Evolutionary conservation across 176 grass and related monocot genomes (phyloP), one percentile per base, ranked within the genome.

Genomic region (Eragrostis curvula): DNA sequence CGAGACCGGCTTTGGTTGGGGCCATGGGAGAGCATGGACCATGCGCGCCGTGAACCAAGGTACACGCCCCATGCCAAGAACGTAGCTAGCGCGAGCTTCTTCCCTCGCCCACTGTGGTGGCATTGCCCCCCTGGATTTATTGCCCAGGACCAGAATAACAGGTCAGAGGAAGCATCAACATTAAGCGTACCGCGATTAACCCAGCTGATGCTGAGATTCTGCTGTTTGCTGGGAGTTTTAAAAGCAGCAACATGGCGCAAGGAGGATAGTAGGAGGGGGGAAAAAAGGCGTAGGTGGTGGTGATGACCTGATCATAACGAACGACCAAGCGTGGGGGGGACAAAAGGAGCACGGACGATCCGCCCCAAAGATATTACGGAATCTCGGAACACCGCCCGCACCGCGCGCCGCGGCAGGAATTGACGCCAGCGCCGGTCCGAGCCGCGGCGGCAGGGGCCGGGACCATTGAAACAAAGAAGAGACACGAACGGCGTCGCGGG

Each of bases 311-410:
- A 88, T 84, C 75, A 67, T 47, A 52, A 51, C 73, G 72, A 73
- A 68, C 68, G 81, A 59, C 86, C 72, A 67, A 56, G 58, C 57
- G 56, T 28, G 39, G 47, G 27, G 27, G 73, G 39, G 48, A 36
- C 81, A 79, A 79, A 73, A 88, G 48, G 21, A 68, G 59, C 21
- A 59, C 47, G 75, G 24, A 52, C 59, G 29, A 86, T 86, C 84
- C 73, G 36, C 77, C 46, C 39, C 60, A 74, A 81, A 80, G 77
- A 86, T 86, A 80, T 86, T 74, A 68, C 70, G 77, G 85, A 86
- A 81, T 86, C 85, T 86, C 70, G 27, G 40, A 68, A 75, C 77
- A 74, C 84, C 82, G 12, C 80, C 70, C 30, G 52, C 39, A 14
- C 52, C 29, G 72, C 43, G 3, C 25, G 7, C 29, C 3, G 68